These are phyloP conservation scores for Ascochyta fabae DNA, from an alignment of 2,329 filamentous ascomycete genomes.

Conservation along the genomic window DNA sequence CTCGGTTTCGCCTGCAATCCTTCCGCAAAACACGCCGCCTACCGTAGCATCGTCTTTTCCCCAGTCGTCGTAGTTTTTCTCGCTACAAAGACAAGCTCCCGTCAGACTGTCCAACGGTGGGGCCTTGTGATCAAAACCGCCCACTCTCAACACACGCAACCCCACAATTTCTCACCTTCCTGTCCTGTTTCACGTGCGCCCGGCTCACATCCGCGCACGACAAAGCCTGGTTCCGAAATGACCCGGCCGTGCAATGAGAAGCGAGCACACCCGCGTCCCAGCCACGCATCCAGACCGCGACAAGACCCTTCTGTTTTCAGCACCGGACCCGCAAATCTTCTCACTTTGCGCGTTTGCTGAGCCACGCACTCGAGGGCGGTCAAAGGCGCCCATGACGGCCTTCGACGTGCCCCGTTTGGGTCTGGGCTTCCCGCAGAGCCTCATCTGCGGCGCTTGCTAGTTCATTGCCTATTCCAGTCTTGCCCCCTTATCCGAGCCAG, in stretches of 20 bases:
- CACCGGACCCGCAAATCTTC: slow-evolving; percentile 2
- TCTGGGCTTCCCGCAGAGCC: slow-evolving; percentile 21
- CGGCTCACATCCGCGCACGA: slow-evolving; percentile 13
- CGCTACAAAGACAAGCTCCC: slow-evolving; percentile 9
- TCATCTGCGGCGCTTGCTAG: slow-evolving; percentile 20
- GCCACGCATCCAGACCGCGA: slow-evolving; percentile 17
- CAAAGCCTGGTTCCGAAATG: slow-evolving; percentile 9
- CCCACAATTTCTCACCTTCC: slow-evolving; percentile 6
- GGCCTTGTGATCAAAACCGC: not conserved
- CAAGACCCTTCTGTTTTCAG: slow-evolving; percentile 5
- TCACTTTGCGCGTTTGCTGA: slow-evolving; percentile 14
- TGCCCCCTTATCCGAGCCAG: not conserved
- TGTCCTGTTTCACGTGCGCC: slow-evolving; percentile 11
- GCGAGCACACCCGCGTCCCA: slow-evolving; percentile 13
- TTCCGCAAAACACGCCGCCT: slow-evolving; percentile 1
- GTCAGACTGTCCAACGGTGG: not conserved
- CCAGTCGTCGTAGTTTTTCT: slow-evolving; percentile 1
- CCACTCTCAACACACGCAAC: slow-evolving; percentile 13
- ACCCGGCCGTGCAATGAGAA: slow-evolving; percentile 7
- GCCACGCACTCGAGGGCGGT: slow-evolving; percentile 3
- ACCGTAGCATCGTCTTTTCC: slow-evolving; percentile 4
- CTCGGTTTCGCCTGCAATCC: slow-evolving; percentile 7
- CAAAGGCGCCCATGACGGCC: not conserved
- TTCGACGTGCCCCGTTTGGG: slow-evolving; percentile 4
- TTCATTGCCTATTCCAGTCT: slow-evolving; percentile 11